A percentile compares a stretch with the other conserved stretches of the same genome.
phyloP scores from a whole-genome alignment of 352 stramenopile species.

The Thraustochytrium striatum region DNA sequence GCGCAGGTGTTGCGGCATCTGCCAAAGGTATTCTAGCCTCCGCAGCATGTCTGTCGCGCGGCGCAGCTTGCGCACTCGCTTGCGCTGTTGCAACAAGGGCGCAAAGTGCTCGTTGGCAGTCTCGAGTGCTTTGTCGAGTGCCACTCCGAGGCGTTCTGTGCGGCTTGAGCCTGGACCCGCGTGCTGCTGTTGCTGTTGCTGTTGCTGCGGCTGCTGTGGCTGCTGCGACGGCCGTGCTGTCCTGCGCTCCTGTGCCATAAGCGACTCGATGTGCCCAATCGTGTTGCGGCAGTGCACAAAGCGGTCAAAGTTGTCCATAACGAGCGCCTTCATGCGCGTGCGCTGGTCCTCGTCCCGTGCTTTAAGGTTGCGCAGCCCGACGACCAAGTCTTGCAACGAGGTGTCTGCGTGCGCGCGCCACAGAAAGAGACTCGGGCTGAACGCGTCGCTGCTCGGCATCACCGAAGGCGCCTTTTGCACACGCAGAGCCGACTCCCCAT shows the following conservation, averaged over 20 bases:
- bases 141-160: background rate
- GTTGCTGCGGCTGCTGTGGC: background rate
- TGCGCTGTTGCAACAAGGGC: conserved; percentile 34
- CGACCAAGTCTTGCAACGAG: background rate
- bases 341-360: conserved; percentile 38
- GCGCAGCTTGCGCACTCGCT: conserved; percentile 38
- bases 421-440: conserved; percentile 34
- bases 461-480: conserved; percentile 7
- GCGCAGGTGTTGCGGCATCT: conserved; percentile 27
- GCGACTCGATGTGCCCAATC: conserved; percentile 28
- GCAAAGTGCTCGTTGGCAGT: conserved; percentile 21
- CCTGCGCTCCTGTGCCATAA: conserved; percentile 32
- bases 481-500: too few relatives aligned
- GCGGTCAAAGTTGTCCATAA: conserved; percentile 45
- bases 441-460: conserved; percentile 8
- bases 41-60: conserved; percentile 44
- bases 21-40: conserved; percentile 47
- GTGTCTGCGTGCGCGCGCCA: conserved; percentile 34
- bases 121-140: background rate
- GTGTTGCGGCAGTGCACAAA: conserved; percentile 46
- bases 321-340: conserved; percentile 6
- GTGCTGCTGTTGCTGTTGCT: background rate
- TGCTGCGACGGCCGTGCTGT: background rate
- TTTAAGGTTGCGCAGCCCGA: conserved; percentile 23
- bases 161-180: background rate